A percentile compares a stretch with the other conserved stretches of the same genome.
These are phyloP conservation scores for Beauveria sp. DNA, from an alignment of 2,329 filamentous ascomycete species.

Conservation along the genomic window DNA sequence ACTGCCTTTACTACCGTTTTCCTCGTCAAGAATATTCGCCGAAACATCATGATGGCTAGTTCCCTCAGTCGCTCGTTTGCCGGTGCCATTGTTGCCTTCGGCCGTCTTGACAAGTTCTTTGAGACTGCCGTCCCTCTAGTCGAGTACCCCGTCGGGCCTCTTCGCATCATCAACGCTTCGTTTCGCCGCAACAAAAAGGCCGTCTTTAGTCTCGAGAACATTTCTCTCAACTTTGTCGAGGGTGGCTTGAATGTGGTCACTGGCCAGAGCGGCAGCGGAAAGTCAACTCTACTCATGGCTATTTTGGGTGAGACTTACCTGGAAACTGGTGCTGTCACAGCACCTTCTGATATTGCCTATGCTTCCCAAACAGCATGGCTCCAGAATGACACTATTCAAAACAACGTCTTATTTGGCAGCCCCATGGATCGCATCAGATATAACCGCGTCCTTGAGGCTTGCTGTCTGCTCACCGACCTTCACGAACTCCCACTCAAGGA, in stretches of 20 bases:
- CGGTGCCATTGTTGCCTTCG: slow-evolving; percentile 34
- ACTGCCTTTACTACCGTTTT: slow-evolving; percentile 50
- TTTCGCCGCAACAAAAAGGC: slow-evolving; percentile 44
- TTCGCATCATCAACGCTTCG: slow-evolving; percentile 37
- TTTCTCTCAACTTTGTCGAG: slow-evolving; percentile 44
- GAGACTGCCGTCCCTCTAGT: slow-evolving; percentile 40
- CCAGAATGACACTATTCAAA: slow-evolving; percentile 47
- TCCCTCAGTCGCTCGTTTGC: slow-evolving; percentile 31
- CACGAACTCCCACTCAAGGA: slow-evolving; percentile 43
- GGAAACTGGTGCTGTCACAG: slow-evolving; percentile 38
- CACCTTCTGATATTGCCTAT: slow-evolving; percentile 46
- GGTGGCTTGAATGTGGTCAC: slow-evolving; percentile 47
- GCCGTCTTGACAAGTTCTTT: slow-evolving; percentile 48
- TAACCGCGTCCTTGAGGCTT: slow-evolving; percentile 46
- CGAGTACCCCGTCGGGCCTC: slow-evolving; percentile 40
- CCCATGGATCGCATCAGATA: slow-evolving; percentile 46
- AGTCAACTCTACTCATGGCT: slow-evolving; percentile 46
- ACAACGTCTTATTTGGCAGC: slow-evolving; percentile 49
- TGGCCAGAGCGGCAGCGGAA: slow-evolving; percentile 49
- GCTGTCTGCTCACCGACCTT: slow-evolving; percentile 44
- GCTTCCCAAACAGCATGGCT: slow-evolving; percentile 52
- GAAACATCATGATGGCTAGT: slow-evolving; percentile 44
- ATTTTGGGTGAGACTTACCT: slow-evolving; percentile 48
- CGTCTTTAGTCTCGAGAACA: slow-evolving; percentile 38
- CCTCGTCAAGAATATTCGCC: slow-evolving; percentile 44